Evolutionary conservation across 2,329 filamentous ascomycete genomes (phyloP).

Genomic region (Cladosporium sp.): DNA sequence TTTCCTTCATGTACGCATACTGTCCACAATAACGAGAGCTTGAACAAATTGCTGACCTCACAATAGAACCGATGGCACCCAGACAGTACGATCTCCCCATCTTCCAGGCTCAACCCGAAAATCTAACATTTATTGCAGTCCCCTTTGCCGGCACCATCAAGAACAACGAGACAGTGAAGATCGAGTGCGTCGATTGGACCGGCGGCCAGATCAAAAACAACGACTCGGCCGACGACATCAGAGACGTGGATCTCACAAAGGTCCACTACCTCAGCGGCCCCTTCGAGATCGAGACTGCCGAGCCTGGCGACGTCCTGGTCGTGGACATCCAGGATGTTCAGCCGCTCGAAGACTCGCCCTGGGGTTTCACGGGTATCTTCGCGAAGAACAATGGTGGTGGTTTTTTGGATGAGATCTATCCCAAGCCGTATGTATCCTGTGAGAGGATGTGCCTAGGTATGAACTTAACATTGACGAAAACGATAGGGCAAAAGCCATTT

Average conservation of each 20-base stretch:
- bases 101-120: background rate
- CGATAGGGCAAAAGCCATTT: constrained; percentile 63
- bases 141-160: constrained; percentile 67
- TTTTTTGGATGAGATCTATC: constrained; percentile 82
- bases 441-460: background rate
- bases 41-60: constrained; percentile 8
- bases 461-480: background rate
- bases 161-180: constrained; percentile 83
- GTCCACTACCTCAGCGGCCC: constrained; percentile 87
- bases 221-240: constrained; percentile 81
- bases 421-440: constrained; percentile 57
- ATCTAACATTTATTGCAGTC: constrained; percentile 45
- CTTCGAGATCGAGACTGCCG: constrained; percentile 76
- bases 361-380: constrained; percentile 83
- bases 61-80: constrained; percentile 85
- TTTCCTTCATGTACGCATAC: constrained; percentile 25
- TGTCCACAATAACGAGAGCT: background rate
- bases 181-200: constrained; percentile 79
- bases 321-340: constrained; percentile 93
- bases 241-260: constrained; percentile 74
- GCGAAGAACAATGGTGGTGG: constrained; percentile 76
- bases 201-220: constrained; percentile 79
- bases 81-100: constrained; percentile 55
- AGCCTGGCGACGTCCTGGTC: constrained; percentile 76
- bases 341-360: constrained; percentile 75